These are phyloP conservation scores for Ganoderma multipileum DNA, from an alignment of 1,284 basidiomycete species.

Conservation along the genomic window DNA sequence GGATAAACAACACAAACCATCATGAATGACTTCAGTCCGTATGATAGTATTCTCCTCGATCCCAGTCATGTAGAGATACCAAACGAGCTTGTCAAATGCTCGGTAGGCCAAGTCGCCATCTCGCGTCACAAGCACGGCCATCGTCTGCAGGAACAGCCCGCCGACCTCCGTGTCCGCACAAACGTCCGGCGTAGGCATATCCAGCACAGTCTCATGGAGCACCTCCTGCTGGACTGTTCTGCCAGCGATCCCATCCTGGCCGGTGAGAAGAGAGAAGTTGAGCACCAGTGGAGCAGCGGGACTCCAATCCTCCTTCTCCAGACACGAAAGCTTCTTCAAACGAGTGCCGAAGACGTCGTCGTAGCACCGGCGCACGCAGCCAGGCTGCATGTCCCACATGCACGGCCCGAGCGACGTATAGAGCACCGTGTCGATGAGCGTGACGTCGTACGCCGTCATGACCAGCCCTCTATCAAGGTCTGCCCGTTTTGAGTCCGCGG, in stretches of 20 bases:
- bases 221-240: slow-evolving; percentile 13
- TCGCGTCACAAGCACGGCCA: slow-evolving; percentile 8
- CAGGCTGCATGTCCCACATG: slow-evolving; percentile 19
- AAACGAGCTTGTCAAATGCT: slow-evolving; percentile 14
- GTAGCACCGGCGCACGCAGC: slow-evolving; percentile 19
- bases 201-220: slow-evolving; percentile 10
- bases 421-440: slow-evolving; percentile 22
- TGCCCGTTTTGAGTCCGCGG: slow-evolving; percentile 10
- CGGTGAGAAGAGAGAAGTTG: slow-evolving; percentile 17
- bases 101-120: not conserved
- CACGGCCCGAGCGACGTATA: slow-evolving; percentile 20
- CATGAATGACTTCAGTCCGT: slow-evolving; percentile 6
- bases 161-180: slow-evolving; percentile 14
- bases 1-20: not conserved
- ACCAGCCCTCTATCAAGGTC: slow-evolving; percentile 20
- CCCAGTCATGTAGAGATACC: slow-evolving; percentile 9
- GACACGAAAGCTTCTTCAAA: slow-evolving; percentile 8
- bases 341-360: slow-evolving; percentile 14
- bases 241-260: slow-evolving; percentile 3
- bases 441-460: slow-evolving; percentile 20
- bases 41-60: slow-evolving; percentile 5
- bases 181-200: slow-evolving; percentile 9
- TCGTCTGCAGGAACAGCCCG: slow-evolving; percentile 16
- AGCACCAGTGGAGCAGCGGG: slow-evolving; percentile 17
- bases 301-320: slow-evolving; percentile 17